A percentile compares a stretch with the other conserved stretches of the same genome.
Evolutionary conservation across 176 grass and related monocot genomes (phyloP).

Genomic region (Musa schizocarpa): DNA sequence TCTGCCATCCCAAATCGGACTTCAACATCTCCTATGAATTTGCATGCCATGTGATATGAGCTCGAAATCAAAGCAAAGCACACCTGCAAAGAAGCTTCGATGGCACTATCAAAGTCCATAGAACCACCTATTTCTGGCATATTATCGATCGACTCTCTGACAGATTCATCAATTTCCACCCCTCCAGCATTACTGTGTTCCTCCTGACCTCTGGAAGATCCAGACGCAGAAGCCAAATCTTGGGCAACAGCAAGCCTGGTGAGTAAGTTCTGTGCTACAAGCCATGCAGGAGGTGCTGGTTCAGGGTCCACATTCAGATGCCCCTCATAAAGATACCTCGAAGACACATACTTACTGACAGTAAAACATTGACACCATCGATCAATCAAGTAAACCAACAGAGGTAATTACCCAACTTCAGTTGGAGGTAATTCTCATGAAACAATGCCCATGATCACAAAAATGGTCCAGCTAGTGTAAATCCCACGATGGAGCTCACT

Average conservation of each 20-base stretch:
- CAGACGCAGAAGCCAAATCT: slow-evolving; percentile 43
- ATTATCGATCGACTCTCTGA: slow-evolving; percentile 42
- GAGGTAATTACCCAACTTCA: no score
- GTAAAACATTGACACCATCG: no score
- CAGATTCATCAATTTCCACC: slow-evolving; percentile 27
- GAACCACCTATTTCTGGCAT: slow-evolving; percentile 21
- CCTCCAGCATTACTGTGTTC: slow-evolving; percentile 21
- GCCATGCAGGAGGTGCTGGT: slow-evolving; percentile 86
- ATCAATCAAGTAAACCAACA: no score
- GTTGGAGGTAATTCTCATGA: neutral
- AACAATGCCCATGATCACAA: neutral
- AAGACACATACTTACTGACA: slow-evolving; percentile 18
- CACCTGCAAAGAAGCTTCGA: slow-evolving; percentile 75
- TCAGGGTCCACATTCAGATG: slow-evolving; percentile 79
- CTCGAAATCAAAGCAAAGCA: neutral
- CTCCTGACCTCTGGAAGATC: slow-evolving; percentile 40
- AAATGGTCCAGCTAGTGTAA: neutral
- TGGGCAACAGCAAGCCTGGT: slow-evolving; percentile 25
- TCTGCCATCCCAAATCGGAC: neutral
- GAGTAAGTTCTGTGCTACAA: slow-evolving; percentile 71
- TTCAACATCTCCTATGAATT: no score
- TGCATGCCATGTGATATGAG: no score
- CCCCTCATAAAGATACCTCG: slow-evolving; percentile 82
- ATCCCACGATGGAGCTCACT: neutral
- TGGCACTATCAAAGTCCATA: slow-evolving; percentile 44